Percentiles rank a stretch among this genome's conserved stretches.
Conservation (phyloP, 768 basidiomycete species). For the Symmetrospora coprosmae region DNA sequence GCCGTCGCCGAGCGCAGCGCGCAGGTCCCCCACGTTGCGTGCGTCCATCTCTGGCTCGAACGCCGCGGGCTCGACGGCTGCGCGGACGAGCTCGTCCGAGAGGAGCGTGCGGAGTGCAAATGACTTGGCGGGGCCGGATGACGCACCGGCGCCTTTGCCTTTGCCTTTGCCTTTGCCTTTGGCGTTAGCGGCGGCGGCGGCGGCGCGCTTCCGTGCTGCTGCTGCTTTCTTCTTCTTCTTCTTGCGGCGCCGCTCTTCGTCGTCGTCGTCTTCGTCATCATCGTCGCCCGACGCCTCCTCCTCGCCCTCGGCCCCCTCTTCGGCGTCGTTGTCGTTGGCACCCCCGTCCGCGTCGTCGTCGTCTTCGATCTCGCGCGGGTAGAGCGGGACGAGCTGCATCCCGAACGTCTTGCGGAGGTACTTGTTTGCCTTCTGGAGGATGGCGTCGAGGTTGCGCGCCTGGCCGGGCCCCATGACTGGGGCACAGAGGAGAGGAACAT, state of each 20-base stretch:
- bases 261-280: background rate
- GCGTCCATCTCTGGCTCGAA: background rate
- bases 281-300: background rate
- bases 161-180: background rate
- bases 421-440: background rate
- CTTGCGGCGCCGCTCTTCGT: background rate
- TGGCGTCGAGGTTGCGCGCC: background rate
- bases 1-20: background rate
- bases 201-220: background rate
- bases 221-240: conserved; percentile 8
- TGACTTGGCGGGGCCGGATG: background rate
- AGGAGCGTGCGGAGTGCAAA: conserved; percentile 8
- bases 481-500: background rate
- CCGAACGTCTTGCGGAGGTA: background rate
- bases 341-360: background rate
- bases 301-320: background rate
- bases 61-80: background rate
- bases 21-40: background rate
- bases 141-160: conserved; percentile 1
- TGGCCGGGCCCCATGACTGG: conserved; percentile 11
- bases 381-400: conserved; percentile 2
- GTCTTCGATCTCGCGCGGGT: background rate
- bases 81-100: background rate
- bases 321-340: background rate
- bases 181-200: background rate